Evolutionary conservation across 257 asterid genomes (phyloP).

Genomic region (Eustoma russellianum): DNA sequence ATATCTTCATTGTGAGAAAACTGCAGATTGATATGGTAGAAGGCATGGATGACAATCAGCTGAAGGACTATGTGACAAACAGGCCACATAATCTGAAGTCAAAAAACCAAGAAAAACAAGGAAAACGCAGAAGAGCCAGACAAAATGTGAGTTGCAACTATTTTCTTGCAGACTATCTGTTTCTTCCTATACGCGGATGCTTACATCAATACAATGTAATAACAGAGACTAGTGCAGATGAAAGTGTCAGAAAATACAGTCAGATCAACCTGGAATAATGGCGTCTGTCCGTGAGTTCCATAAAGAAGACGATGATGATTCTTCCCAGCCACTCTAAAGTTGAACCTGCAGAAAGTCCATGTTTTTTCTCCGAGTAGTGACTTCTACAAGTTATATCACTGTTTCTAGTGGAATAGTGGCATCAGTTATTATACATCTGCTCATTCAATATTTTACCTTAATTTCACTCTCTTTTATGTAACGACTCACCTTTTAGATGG

Average conservation of each 20-base stretch:
- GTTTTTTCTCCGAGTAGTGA: constrained; percentile 1
- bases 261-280: constrained; percentile 7
- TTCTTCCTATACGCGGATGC: background rate
- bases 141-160: background rate
- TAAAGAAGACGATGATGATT: constrained; percentile 9
- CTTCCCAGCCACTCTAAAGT: background rate
- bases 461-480: too few species aligned
- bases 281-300: constrained; percentile 11
- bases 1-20: background rate
- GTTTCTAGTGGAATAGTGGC: too few species aligned
- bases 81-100: constrained; percentile 8
- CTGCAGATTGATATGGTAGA: constrained; percentile 14
- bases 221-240: constrained; percentile 5
- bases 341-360: background rate
- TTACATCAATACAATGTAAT: too few species aligned
- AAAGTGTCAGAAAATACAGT: constrained; percentile 5
- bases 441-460: too few species aligned
- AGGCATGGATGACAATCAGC: constrained; percentile 13
- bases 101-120: constrained; percentile 4
- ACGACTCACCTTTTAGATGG: too few species aligned
- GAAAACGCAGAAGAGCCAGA: constrained; percentile 5
- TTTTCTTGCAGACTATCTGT: constrained; percentile 7
- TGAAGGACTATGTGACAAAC: constrained; percentile 11
- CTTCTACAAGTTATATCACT: background rate
- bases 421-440: too few species aligned